Conservation (phyloP, 345 rosid genomes). For the Dovyalis caffra region DNA sequence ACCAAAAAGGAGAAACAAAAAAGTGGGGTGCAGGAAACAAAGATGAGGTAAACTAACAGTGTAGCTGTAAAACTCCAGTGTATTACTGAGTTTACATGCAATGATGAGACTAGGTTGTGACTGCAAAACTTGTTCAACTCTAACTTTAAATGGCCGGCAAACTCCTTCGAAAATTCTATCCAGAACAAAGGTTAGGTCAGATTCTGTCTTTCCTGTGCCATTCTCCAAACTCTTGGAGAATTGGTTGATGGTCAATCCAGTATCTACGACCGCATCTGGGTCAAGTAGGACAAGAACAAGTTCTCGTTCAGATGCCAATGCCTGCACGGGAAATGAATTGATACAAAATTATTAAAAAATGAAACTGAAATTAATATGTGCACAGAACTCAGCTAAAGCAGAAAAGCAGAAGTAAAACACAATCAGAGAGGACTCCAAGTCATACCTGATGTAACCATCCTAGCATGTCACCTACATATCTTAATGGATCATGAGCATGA, state of each 20-base stretch:
- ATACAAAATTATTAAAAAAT: slow-evolving; percentile 10
- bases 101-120: slow-evolving; percentile 93
- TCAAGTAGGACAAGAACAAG: slow-evolving; percentile 80
- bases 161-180: slow-evolving; percentile 99
- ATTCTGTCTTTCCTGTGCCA: slow-evolving; percentile 64
- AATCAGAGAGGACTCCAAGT: slow-evolving; percentile 4
- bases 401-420: slow-evolving; percentile 19
- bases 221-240: slow-evolving; percentile 49
- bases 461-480: slow-evolving; percentile 97
- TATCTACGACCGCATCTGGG: slow-evolving; percentile 64
- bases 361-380: background rate
- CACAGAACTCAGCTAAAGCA: slow-evolving; percentile 5
- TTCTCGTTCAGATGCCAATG: slow-evolving; percentile 98
- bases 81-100: slow-evolving; percentile 83
- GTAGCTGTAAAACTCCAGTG: slow-evolving; percentile 90
- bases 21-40: background rate
- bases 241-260: slow-evolving; percentile 50
- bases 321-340: slow-evolving; percentile 43
- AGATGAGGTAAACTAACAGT: slow-evolving; percentile 59
- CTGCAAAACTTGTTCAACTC: slow-evolving; percentile 97
- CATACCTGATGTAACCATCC: slow-evolving; percentile 99
- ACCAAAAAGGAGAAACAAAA: slow-evolving; percentile 1
- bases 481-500: slow-evolving; percentile 98
- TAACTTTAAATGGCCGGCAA: slow-evolving; percentile 97
- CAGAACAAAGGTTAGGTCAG: slow-evolving; percentile 78